Conservation (phyloP, 306 rosid genomes). For the Geum urbanum region DNA sequence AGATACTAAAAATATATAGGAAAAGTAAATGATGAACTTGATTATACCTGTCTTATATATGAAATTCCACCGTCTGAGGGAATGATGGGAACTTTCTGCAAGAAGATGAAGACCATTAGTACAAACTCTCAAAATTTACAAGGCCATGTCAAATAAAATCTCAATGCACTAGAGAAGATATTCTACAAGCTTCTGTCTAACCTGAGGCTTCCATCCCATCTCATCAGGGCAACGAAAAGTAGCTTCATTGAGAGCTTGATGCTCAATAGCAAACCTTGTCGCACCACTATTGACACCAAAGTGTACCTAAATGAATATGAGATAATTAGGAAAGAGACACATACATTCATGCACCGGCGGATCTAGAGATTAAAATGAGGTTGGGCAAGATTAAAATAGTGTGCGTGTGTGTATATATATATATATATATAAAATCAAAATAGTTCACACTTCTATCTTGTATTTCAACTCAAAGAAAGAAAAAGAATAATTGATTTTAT, state of each 20-base stretch:
- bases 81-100: conserved; percentile 85
- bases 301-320: conserved; percentile 54
- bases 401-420: too few species aligned
- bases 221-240: conserved; percentile 97
- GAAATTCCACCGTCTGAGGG: conserved; percentile 69
- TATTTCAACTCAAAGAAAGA: too few species aligned
- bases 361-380: too few species aligned
- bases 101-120: conserved; percentile 20
- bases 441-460: too few species aligned
- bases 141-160: conserved; percentile 7
- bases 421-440: too few species aligned
- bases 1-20: not conserved
- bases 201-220: conserved; percentile 99
- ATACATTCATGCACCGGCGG: not conserved
- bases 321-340: conserved; percentile 15
- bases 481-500: too few species aligned
- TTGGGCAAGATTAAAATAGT: too few species aligned
- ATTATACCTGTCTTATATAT: conserved; percentile 58
- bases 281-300: conserved; percentile 98
- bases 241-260: conserved; percentile 93
- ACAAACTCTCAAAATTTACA: conserved; percentile 17
- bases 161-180: not conserved
- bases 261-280: conserved; percentile 82
- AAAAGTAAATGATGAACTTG: not conserved
- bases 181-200: conserved; percentile 19